Conservation (phyloP, 495 filamentous ascomycete species). For the Cercophora newfieldiana region DNA sequence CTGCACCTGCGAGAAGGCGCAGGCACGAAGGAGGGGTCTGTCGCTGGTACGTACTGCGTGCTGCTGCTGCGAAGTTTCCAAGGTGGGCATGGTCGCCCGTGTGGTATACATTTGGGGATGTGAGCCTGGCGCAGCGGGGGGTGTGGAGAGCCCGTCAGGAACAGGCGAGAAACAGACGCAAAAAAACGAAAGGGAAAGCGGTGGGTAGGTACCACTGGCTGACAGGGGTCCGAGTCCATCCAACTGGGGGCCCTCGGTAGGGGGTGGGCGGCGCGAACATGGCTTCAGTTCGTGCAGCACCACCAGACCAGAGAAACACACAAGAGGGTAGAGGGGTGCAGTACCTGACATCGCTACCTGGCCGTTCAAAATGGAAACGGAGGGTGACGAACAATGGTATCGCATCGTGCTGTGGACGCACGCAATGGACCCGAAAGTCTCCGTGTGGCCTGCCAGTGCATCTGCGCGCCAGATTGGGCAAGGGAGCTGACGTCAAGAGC, state of each 20-base stretch:
- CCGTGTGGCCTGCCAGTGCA: background rate
- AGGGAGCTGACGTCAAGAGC: conserved; percentile 14
- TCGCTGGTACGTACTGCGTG: conserved; percentile 19
- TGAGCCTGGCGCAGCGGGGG: conserved; percentile 15
- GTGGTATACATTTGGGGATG: conserved; percentile 22
- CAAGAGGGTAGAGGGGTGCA: background rate
- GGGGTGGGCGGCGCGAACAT: background rate
- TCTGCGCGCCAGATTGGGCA: conserved; percentile 6
- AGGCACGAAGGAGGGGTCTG: conserved; percentile 21
- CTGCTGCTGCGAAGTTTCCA: background rate
- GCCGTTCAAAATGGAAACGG: conserved; percentile 5
- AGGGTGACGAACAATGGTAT: conserved; percentile 7
- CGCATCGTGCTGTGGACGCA: background rate
- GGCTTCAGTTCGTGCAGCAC: conserved; percentile 2
- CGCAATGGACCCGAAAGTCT: background rate
- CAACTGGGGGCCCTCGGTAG: background rate
- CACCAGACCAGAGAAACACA: conserved; percentile 4
- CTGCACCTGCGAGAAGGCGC: conserved; percentile 30
- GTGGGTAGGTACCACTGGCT: background rate
- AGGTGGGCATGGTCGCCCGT: conserved; percentile 19
- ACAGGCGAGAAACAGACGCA: conserved; percentile 10
- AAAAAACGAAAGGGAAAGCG: background rate
- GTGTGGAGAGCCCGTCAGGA: conserved; percentile 14
- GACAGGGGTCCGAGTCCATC: conserved; percentile 4
- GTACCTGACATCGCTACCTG: background rate